Base-by-base conservation (phyloP, 2,329 filamentous ascomycete genomes). In the Alternaria triticina region DNA sequence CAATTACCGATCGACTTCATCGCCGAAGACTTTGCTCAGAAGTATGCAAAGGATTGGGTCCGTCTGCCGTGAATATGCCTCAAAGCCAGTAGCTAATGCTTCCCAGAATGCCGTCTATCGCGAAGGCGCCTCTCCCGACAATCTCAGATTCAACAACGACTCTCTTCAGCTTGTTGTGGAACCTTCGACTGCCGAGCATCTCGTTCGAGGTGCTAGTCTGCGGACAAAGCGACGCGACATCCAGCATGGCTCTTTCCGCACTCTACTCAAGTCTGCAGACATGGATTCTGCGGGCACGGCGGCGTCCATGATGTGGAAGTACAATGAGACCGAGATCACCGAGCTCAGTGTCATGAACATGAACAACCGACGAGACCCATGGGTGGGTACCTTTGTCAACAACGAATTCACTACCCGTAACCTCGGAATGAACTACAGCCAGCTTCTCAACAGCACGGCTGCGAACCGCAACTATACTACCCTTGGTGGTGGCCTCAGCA, bases 281-380 rank as follows among this genome's bases (percentile, higher is more conserved):
- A 70, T 69, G 17, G 77, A 72, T 25, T 69, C 70, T 12, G 67
- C 76, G 23, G 83, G 83, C 5, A 83, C 78, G 46, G 82, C 82
- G 4, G 74, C 85, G 63, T 82, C 82, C 1, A 84, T 85, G 82
- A 76, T 78, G 59, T 71, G 84, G 63, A 67, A 81, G 46, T 82
- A 82, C 74, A 85, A 85, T 61, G 76, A 82, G 28, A 81, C 81
- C 4, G 77, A 83, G 57, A 76, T 75, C 3, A 74, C 81, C 23
- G 79, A 83, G 57, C 65, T 85, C 23, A 82, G 84, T 60, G 70
- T 84, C 52, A 80, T 83, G 77, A 85, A 84, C 63, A 82, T 78
- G 49, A 77, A 83, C 62, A 71, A 80, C 43, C 68, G 72, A 12
- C 70, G 62, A 7, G 68, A 76, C 23, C 81, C 82, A 5, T 81